phyloP scores from a whole-genome alignment of 169 alveolate genomes.

The Fabrea salina region DNA sequence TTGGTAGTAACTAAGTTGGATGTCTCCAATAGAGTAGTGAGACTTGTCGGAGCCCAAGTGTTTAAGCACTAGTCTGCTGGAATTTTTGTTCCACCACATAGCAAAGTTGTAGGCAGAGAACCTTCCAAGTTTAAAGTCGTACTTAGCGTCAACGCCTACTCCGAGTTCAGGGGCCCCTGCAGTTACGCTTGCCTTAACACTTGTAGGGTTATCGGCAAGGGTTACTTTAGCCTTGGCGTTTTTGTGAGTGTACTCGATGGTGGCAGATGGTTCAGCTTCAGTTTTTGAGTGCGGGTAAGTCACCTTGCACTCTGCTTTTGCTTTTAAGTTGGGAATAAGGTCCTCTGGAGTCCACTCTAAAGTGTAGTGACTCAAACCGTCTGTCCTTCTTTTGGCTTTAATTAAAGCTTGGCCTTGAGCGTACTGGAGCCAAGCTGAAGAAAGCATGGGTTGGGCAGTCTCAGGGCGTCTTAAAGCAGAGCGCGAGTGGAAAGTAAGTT shows the following conservation, averaged over 20 bases:
- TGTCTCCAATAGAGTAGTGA: not conserved
- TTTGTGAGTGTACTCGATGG: slow-evolving; percentile 1
- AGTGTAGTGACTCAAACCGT: slow-evolving; percentile 1
- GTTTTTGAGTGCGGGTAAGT: too few species aligned
- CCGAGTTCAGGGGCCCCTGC: not conserved
- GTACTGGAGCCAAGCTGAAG: slow-evolving; percentile 24
- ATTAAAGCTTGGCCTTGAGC: not conserved
- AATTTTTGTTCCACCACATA: slow-evolving; percentile 5
- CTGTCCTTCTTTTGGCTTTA: slow-evolving; percentile 11
- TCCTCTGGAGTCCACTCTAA: not conserved
- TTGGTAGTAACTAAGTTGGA: not conserved
- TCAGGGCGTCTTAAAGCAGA: not conserved
- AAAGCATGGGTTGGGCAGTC: not conserved
- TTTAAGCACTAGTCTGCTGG: not conserved
- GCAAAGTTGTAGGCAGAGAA: not conserved
- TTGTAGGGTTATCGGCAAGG: not conserved
- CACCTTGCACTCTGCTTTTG: not conserved
- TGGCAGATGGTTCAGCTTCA: not conserved
- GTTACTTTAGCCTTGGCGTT: slow-evolving; percentile 13
- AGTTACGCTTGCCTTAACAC: not conserved
- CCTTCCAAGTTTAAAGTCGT: not conserved
- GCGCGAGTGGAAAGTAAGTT: slow-evolving; percentile 17
- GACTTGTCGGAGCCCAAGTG: not conserved
- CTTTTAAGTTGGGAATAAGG: not conserved
- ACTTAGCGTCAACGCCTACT: not conserved